Evolutionary conservation across 2,329 filamentous ascomycete genomes (phyloP).

Genomic region (Alternaria angustiovoidea): DNA sequence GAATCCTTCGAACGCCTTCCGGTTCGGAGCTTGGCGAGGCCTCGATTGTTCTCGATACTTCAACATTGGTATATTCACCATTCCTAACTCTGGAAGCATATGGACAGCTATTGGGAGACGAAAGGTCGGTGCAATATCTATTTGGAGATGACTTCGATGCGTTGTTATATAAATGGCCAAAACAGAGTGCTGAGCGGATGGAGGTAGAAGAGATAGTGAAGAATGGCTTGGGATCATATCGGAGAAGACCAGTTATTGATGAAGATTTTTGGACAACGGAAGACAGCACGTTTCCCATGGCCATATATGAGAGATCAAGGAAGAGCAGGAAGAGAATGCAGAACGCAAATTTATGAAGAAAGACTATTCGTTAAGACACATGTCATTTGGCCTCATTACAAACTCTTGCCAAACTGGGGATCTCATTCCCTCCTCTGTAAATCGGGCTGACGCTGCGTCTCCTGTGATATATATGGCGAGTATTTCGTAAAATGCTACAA

Average conservation of each 20-base stretch:
- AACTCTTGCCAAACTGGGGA: neutral
- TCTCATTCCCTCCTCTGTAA: neutral
- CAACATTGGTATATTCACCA: constrained; percentile 39
- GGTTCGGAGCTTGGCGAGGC: constrained; percentile 38
- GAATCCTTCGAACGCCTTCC: constrained; percentile 35
- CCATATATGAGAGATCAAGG: constrained; percentile 27
- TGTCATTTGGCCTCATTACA: neutral
- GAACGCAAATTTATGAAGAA: neutral
- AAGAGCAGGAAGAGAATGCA: neutral
- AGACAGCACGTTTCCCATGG: constrained; percentile 42
- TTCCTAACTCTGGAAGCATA: constrained; percentile 39
- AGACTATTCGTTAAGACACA: neutral
- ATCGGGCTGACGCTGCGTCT: neutral
- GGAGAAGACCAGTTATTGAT: constrained; percentile 28
- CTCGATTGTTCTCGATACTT: constrained; percentile 23
- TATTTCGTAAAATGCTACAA: neutral
- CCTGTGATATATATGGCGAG: neutral
- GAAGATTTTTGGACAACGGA: constrained; percentile 35
- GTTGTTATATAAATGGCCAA: constrained; percentile 41
- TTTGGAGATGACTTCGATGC: constrained; percentile 42
- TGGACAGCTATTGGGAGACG: constrained; percentile 17
- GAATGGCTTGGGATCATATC: constrained; percentile 17
- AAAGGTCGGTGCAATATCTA: constrained; percentile 21
- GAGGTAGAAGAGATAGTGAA: constrained; percentile 32
- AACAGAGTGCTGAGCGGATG: constrained; percentile 31